phyloP scores from a whole-genome alignment of 345 rosid genomes.

The Salix viminalis region DNA sequence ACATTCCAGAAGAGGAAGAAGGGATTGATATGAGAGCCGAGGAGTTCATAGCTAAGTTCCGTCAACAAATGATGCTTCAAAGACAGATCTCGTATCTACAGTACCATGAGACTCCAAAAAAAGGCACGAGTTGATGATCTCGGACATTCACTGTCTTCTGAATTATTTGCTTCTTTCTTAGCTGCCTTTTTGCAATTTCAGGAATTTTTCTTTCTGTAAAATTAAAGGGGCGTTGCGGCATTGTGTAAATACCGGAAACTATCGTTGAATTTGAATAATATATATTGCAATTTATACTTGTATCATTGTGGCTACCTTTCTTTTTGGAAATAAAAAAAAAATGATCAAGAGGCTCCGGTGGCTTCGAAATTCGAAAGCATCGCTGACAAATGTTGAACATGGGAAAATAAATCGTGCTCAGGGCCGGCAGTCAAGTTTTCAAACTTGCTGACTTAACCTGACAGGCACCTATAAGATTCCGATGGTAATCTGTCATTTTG shows the following conservation, averaged over 20 bases:
- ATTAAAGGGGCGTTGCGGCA: constrained; percentile 5
- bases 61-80: constrained; percentile 72
- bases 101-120: constrained; percentile 33
- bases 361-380: neutral
- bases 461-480: too few relatives aligned
- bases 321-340: neutral
- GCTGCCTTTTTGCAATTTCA: neutral
- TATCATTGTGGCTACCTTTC: neutral
- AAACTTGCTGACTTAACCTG: too few relatives aligned
- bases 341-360: neutral
- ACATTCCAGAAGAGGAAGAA: constrained; percentile 37
- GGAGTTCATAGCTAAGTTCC: constrained; percentile 75
- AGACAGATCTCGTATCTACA: constrained; percentile 64
- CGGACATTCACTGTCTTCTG: neutral
- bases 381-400: too few relatives aligned
- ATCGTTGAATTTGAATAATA: constrained; percentile 5
- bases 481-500: too few relatives aligned
- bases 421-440: too few relatives aligned
- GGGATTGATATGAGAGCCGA: constrained; percentile 82
- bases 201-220: neutral
- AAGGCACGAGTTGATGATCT: neutral
- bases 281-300: neutral
- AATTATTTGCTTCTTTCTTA: neutral
- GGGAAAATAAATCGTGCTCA: too few relatives aligned
- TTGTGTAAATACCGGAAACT: constrained; percentile 18